Base-by-base conservation (phyloP, 345 rosid species). In the Camelina sativa region DNA sequence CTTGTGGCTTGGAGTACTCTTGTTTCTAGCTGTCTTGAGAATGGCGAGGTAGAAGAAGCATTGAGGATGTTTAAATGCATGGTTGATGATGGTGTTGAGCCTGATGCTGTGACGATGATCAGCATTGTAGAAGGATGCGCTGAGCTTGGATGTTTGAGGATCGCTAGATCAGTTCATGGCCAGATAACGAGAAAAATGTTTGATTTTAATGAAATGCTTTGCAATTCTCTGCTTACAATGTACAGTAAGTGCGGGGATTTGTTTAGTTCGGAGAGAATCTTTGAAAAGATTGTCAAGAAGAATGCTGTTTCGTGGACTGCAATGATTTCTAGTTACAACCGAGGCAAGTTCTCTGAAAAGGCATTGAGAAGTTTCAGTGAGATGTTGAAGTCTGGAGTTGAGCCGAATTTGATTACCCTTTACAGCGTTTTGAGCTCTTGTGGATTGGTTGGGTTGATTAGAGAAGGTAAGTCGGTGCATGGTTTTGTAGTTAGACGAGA, bases 221-320 rank as follows among this genome's bases (percentile, higher is more conserved):
- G 74, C 46, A 85, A 83, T 53, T 80, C 88, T 53, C 82, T 91
- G 50, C 37, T 91, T 73, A 63, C 76, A 16, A 87, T 86, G 91
- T 94, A 89, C 60, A 74, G 95, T 58, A 88, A 84, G 71, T 91
- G 95, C 53, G 87, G 83, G 44, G 98, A 91, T 76, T 71, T 86
- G 83, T 40, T 40, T 23, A 86, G 85, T 43, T 86, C 98, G 9
- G 86, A 86, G 83, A 81, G 69, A 40, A 47, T 88, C 37, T 91
- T 91, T 75, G 62, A 20, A 15, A 62, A 64, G 38, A 56, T 75
- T 0, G 58, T 30, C 11, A 57, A 58, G 38, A 69, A 46, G 32
- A 82, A 80, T 62, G 77, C 79, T 76, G 79, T 82, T 62, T 82
- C 88, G 11, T 89, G 95, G 91, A 89, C 97, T 15, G 85, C 95